A percentile compares a stretch with the other conserved stretches of the same genome.
phyloP scores from a whole-genome alignment of 2,329 filamentous ascomycete species.

The Hypoxylon sp. region DNA sequence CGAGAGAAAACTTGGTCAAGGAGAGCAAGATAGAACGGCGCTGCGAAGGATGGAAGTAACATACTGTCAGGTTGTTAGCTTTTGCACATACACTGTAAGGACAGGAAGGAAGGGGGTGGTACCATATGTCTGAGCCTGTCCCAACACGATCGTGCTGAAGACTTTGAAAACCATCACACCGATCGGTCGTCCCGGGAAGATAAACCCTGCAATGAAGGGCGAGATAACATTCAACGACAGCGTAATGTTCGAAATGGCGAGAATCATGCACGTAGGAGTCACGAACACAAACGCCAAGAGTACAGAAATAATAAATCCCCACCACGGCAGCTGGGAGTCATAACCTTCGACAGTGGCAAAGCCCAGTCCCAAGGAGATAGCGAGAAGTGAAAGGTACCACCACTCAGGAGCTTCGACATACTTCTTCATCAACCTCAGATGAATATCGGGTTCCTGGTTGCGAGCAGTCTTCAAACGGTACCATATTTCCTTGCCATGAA shows the following conservation, averaged over 20 bases:
- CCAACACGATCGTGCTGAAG: slow-evolving; percentile 56
- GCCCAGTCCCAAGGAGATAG: slow-evolving; percentile 61
- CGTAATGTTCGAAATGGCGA: slow-evolving; percentile 64
- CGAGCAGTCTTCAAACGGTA: slow-evolving; percentile 59
- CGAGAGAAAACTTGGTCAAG: neutral
- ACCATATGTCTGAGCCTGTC: slow-evolving; percentile 52
- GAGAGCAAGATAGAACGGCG: neutral
- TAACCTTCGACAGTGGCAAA: slow-evolving; percentile 60
- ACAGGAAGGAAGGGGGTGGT: neutral
- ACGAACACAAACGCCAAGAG: slow-evolving; percentile 60
- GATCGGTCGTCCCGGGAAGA: slow-evolving; percentile 67
- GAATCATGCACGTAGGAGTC: slow-evolving; percentile 60
- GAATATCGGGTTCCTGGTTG: slow-evolving; percentile 62
- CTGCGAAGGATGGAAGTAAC: slow-evolving; percentile 3
- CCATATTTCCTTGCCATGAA: slow-evolving; percentile 58
- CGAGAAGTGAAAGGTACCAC: slow-evolving; percentile 63
- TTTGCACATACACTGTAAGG: neutral
- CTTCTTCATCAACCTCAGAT: slow-evolving; percentile 64
- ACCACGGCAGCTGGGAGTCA: slow-evolving; percentile 64
- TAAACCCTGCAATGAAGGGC: slow-evolving; percentile 68
- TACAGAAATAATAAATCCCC: slow-evolving; percentile 63
- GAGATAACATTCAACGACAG: slow-evolving; percentile 65
- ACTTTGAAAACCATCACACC: slow-evolving; percentile 69
- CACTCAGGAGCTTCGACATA: slow-evolving; percentile 65
- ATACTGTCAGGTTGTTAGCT: slow-evolving; percentile 25